A percentile compares a stretch with the other conserved stretches of the same genome.
Evolutionary conservation across 1,284 basidiomycete genomes (phyloP).

Genomic region (Wallemia mellicola): DNA sequence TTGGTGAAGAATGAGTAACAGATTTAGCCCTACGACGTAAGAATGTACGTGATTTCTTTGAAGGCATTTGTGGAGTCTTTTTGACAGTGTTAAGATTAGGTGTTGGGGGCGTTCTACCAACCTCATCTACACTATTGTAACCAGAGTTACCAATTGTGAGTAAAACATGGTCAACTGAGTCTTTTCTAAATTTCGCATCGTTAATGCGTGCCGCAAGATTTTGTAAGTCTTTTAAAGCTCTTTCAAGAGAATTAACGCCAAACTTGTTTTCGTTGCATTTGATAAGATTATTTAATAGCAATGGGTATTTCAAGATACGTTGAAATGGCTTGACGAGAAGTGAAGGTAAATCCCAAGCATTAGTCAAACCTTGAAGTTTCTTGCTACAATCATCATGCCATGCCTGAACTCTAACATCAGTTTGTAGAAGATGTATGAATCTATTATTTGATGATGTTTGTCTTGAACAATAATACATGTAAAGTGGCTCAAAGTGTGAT

Average conservation of each 20-base stretch:
- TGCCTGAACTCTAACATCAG: neutral
- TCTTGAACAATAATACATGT: neutral
- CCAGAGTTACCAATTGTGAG: neutral
- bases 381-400: neutral
- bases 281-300: slow-evolving; percentile 52
- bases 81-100: neutral
- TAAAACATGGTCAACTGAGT: neutral
- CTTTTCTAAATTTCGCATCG: neutral
- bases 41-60: neutral
- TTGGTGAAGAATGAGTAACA: neutral
- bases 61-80: neutral
- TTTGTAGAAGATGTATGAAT: neutral
- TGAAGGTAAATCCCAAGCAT: slow-evolving; percentile 79
- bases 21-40: neutral
- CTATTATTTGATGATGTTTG: neutral
- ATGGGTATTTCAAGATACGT: slow-evolving; percentile 67
- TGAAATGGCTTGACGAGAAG: slow-evolving; percentile 54
- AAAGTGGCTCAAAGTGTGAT: neutral
- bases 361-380: slow-evolving; percentile 31
- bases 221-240: neutral
- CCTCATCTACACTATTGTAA: neutral
- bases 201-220: neutral
- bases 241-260: neutral
- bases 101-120: neutral
- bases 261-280: slow-evolving; percentile 12